Conservation (phyloP, 495 filamentous ascomycete species). For the Aspergillus sparsus region DNA sequence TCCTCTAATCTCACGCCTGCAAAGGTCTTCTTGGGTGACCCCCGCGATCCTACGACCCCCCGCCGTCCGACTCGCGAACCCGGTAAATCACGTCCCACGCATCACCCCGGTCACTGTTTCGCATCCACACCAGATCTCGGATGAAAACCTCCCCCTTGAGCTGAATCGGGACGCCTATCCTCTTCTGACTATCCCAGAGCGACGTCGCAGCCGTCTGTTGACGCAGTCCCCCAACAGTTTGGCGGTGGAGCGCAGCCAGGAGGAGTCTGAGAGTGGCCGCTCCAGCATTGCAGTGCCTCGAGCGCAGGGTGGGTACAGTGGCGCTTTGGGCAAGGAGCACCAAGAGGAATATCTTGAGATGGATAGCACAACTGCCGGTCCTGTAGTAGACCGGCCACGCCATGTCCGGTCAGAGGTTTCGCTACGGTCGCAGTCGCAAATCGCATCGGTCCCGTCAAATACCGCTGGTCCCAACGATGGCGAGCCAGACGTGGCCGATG, state of each 20-base stretch:
- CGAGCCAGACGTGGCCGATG: constrained; percentile 51
- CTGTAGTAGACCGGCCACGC: constrained; percentile 32
- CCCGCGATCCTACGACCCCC: constrained; percentile 37
- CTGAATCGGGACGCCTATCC: constrained; percentile 60
- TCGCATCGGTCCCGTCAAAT: constrained; percentile 43
- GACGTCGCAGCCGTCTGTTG: constrained; percentile 54
- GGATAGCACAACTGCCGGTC: constrained; percentile 25
- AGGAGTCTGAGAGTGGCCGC: constrained; percentile 56
- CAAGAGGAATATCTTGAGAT: constrained; percentile 35
- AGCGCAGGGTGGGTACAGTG: constrained; percentile 46
- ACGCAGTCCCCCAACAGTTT: constrained; percentile 59
- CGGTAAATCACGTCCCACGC: constrained; percentile 52
- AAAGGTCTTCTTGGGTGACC: constrained; percentile 21
- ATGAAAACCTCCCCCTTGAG: constrained; percentile 45
- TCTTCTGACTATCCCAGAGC: constrained; percentile 68
- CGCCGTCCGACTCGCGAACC: constrained; percentile 48
- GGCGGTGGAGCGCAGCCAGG: constrained; percentile 63
- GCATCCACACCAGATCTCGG: constrained; percentile 30
- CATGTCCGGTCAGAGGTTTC: constrained; percentile 45
- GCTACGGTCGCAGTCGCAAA: constrained; percentile 44
- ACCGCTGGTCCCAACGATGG: constrained; percentile 50
- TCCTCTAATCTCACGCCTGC: constrained; percentile 17
- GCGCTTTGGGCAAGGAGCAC: constrained; percentile 36
- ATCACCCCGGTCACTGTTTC: constrained; percentile 42
- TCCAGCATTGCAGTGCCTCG: constrained; percentile 69